Evolutionary conservation across 2,329 filamentous ascomycete species (phyloP), one percentile per base, ranked within the genome.

Genomic region (Colletotrichum sp.): DNA sequence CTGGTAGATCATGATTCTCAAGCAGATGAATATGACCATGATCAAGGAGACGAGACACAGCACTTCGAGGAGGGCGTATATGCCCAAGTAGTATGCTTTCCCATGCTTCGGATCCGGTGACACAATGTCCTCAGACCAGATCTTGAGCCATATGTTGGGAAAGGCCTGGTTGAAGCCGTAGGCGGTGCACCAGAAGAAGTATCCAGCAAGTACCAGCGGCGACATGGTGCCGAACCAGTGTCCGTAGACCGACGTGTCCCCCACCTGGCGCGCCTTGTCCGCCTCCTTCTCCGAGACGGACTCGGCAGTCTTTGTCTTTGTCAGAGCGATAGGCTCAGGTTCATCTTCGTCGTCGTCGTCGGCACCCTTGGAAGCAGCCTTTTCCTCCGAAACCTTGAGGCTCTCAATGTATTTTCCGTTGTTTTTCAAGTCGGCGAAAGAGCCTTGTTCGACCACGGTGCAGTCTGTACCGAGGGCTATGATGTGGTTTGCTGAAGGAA

Each of bases 401-500:
- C 82, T 83, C 21, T 85, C 80, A 0, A 88, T 82, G 57, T 88
- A 87, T 28, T 82, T 84, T 18, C 83, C 80, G 52, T 85, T 85
- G 2, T 76, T 73, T 62, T 84, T 79, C 1, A 89, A 82, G 8
- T 85, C 78, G 8, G 80, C 67, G 60, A 87, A 89, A 0, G 79
- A 82, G 5, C 84, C 84, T 39, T 89, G 85, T 34, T 89, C 87
- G 2, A 85, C 74, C 18, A 89, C 78, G 3, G 78, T 82, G 0
- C 88, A 87, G 4, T 85, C 80, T 12, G 77, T 76, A 3, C 83
- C 83, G 1, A 90, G 82, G 0, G 84, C 85, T 68, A 90, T 83
- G 9, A 90, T 84, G 49, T 87, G 83, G 60, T 89, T 85, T 3
- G 87, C 86, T 1, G 81, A 80, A 0, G 86, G 85, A 1, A 89